Conservation (phyloP, 169 alveolate species). For the Plasmodium chabaudi region DNA sequence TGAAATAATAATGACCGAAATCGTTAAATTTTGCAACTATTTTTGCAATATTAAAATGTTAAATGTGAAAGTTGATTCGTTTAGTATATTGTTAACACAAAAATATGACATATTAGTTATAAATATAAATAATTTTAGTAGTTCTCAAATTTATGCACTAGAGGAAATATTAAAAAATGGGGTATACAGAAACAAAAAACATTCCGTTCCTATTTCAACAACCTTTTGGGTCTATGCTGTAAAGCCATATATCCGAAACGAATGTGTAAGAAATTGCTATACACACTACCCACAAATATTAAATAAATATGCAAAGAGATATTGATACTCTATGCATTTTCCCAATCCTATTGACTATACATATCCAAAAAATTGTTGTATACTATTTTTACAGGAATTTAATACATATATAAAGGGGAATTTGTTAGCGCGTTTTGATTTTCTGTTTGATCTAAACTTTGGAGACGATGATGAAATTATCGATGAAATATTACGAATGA, state of each 20-base stretch:
- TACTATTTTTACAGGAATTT: constrained; percentile 33
- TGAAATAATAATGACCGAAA: constrained; percentile 52
- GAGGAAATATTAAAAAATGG: constrained; percentile 69
- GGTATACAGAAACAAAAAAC: constrained; percentile 38
- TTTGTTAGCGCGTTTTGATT: constrained; percentile 68
- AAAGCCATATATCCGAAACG: constrained; percentile 51
- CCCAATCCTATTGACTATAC: background rate
- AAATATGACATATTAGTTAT: constrained; percentile 62
- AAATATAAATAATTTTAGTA: constrained; percentile 57
- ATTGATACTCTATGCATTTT: background rate
- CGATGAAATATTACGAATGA: constrained; percentile 28
- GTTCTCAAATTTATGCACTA: constrained; percentile 37
- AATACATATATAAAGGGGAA: constrained; percentile 36
- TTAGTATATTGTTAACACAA: constrained; percentile 43
- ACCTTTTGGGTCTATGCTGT: constrained; percentile 70
- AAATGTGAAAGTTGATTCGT: constrained; percentile 46
- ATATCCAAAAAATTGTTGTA: background rate
- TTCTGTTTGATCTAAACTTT: constrained; percentile 54
- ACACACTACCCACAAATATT: background rate
- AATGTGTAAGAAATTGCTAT: constrained; percentile 3
- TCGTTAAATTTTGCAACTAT: constrained; percentile 61
- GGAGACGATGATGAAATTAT: constrained; percentile 59
- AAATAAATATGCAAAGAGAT: background rate
- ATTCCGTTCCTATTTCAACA: constrained; percentile 36
- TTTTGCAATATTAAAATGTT: constrained; percentile 46